Conservation (phyloP, 345 rosid genomes). For the Pistacia vera region DNA sequence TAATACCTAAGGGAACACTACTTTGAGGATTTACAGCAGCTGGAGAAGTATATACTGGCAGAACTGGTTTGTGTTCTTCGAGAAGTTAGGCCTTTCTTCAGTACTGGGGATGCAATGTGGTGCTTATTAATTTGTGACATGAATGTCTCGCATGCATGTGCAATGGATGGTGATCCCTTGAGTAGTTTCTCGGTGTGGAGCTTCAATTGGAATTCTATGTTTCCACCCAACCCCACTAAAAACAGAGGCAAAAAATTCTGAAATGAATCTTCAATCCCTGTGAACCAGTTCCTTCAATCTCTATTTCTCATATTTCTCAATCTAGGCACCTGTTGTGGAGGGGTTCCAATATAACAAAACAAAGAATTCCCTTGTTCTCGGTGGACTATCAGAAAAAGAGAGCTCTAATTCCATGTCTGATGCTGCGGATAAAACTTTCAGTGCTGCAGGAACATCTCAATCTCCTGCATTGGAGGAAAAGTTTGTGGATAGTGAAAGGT, state of each 20-base stretch:
- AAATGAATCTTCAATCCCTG: slow-evolving; percentile 45
- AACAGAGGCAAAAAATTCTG: slow-evolving; percentile 47
- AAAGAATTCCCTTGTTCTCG: slow-evolving; percentile 40
- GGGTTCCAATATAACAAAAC: slow-evolving; percentile 40
- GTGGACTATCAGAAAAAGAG: slow-evolving; percentile 53
- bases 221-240: slow-evolving; percentile 38
- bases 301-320: slow-evolving; percentile 48
- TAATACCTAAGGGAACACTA: slow-evolving; percentile 45
- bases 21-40: slow-evolving; percentile 66
- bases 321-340: slow-evolving; percentile 36
- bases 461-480: slow-evolving; percentile 62
- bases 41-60: slow-evolving; percentile 81
- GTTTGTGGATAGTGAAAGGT: slow-evolving; percentile 57
- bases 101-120: slow-evolving; percentile 99
- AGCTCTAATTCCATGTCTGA: slow-evolving; percentile 39
- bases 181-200: slow-evolving; percentile 42
- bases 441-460: slow-evolving; percentile 49
- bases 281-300: slow-evolving; percentile 40
- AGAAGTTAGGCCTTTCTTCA: slow-evolving; percentile 83
- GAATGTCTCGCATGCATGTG: slow-evolving; percentile 95
- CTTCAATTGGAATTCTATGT: slow-evolving; percentile 33
- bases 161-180: slow-evolving; percentile 71
- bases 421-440: slow-evolving; percentile 49
- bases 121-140: slow-evolving; percentile 89
- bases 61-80: slow-evolving; percentile 83